Conservation (phyloP, 306 rosid genomes). For the Dryas alaskensis region DNA sequence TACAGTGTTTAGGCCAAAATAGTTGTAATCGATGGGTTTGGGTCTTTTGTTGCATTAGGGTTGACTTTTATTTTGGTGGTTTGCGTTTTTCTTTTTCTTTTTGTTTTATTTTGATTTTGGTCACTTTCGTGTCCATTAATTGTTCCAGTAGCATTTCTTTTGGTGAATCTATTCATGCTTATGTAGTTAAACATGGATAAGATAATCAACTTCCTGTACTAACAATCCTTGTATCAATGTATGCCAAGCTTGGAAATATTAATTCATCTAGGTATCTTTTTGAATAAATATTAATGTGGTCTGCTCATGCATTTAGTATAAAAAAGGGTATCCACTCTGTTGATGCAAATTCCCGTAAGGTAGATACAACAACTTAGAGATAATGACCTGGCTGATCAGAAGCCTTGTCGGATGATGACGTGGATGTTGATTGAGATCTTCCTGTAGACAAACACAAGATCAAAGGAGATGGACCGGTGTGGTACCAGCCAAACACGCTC, state of each 20-base stretch:
- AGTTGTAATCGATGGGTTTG: conserved; percentile 18
- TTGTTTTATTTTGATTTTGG: conserved; percentile 11
- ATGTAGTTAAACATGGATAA: conserved; percentile 29
- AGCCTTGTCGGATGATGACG: too few relatives aligned
- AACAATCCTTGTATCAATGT: conserved; percentile 34
- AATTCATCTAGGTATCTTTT: conserved; percentile 23
- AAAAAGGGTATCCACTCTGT: conserved; percentile 25
- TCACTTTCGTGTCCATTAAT: conserved; percentile 35
- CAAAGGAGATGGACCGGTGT: too few relatives aligned
- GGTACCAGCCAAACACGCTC: too few relatives aligned
- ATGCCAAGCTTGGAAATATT: conserved; percentile 31
- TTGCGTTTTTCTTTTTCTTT: neutral
- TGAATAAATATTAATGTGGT: conserved; percentile 22
- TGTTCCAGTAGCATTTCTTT: neutral
- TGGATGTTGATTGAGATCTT: too few relatives aligned
- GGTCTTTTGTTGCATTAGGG: neutral
- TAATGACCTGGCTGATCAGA: too few relatives aligned
- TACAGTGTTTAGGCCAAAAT: too few relatives aligned
- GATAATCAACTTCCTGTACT: conserved; percentile 25
- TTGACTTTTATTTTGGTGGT: neutral
- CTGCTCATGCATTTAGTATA: conserved; percentile 32
- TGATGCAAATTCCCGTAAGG: too few relatives aligned
- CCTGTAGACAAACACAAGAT: too few relatives aligned
- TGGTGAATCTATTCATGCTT: conserved; percentile 40
- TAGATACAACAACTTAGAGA: too few relatives aligned